These are phyloP conservation scores for Carpinus viminea DNA, from an alignment of 306 rosid species.

Conservation along the genomic window DNA sequence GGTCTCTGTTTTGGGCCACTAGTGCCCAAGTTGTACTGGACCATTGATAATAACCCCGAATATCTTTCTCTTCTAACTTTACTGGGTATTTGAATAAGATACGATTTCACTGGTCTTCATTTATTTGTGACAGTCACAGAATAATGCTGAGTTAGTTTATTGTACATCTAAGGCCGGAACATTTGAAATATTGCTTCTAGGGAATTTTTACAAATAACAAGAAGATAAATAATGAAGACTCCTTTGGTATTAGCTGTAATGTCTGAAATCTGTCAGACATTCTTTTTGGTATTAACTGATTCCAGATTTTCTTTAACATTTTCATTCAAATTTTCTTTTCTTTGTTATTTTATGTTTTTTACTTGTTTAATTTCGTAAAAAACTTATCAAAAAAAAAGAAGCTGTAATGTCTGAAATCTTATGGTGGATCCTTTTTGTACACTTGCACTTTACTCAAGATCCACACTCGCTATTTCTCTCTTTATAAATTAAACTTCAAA, in stretches of 20 bases:
- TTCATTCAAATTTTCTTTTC: too few species aligned
- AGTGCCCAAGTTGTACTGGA: not conserved
- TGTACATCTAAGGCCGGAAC: not conserved
- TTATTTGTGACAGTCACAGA: not conserved
- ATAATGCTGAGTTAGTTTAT: not conserved
- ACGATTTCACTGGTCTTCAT: not conserved
- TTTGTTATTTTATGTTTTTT: too few species aligned
- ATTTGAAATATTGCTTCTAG: not conserved
- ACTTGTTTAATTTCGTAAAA: too few species aligned
- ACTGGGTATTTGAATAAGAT: not conserved
- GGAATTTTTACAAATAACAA: not conserved
- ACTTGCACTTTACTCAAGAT: not conserved
- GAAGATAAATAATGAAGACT: not conserved
- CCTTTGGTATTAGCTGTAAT: not conserved
- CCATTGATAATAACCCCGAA: not conserved
- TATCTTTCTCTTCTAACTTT: not conserved
- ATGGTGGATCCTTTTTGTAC: not conserved
- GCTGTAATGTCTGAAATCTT: too few species aligned
- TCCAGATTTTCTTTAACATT: too few species aligned
- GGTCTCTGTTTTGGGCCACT: not conserved
- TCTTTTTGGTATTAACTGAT: too few species aligned
- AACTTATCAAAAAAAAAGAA: too few species aligned
- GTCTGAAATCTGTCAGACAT: too few species aligned
- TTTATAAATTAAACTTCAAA: too few species aligned
- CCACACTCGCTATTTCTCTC: not conserved